These are phyloP conservation scores for Phialophora tarda DNA, from an alignment of 2,329 filamentous ascomycete species.

Conservation along the genomic window DNA sequence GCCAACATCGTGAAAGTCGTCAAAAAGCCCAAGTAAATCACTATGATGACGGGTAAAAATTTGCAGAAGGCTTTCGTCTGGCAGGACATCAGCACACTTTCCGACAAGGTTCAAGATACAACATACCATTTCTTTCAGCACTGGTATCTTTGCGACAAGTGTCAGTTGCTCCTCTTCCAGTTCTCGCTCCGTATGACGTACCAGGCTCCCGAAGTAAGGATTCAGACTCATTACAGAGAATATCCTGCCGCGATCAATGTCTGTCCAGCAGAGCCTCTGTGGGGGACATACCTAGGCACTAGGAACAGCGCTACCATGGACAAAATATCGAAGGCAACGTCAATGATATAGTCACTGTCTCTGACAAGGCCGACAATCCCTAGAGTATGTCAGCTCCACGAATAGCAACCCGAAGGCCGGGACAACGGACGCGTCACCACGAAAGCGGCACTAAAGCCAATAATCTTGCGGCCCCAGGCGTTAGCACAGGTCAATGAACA, in stretches of 20 bases:
- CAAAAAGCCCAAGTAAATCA: slow-evolving; percentile 85
- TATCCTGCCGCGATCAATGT: slow-evolving; percentile 59
- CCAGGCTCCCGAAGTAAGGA: slow-evolving; percentile 84
- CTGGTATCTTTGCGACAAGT: slow-evolving; percentile 67
- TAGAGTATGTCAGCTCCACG: slow-evolving; percentile 42
- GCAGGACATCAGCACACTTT: slow-evolving; percentile 16
- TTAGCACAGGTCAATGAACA: not conserved
- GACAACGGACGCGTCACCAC: slow-evolving; percentile 68
- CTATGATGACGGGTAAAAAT: slow-evolving; percentile 76
- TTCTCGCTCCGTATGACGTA: slow-evolving; percentile 41
- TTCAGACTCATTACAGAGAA: slow-evolving; percentile 86
- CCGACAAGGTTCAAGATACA: not conserved
- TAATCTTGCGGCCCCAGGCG: slow-evolving; percentile 57
- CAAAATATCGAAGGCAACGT: slow-evolving; percentile 85
- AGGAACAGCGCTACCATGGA: slow-evolving; percentile 88
- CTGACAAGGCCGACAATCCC: slow-evolving; percentile 70
- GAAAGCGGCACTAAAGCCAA: slow-evolving; percentile 73
- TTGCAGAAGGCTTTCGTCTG: slow-evolving; percentile 85
- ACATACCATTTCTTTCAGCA: slow-evolving; percentile 83
- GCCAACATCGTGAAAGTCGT: slow-evolving; percentile 73
- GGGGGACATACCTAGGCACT: slow-evolving; percentile 66
- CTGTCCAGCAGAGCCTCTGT: slow-evolving; percentile 14
- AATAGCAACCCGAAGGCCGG: slow-evolving; percentile 22
- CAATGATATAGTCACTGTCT: slow-evolving; percentile 67
- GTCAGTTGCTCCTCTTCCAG: slow-evolving; percentile 6